These are phyloP conservation scores for Corchorus capsularis DNA, from an alignment of 345 rosid genomes.

Conservation along the genomic window DNA sequence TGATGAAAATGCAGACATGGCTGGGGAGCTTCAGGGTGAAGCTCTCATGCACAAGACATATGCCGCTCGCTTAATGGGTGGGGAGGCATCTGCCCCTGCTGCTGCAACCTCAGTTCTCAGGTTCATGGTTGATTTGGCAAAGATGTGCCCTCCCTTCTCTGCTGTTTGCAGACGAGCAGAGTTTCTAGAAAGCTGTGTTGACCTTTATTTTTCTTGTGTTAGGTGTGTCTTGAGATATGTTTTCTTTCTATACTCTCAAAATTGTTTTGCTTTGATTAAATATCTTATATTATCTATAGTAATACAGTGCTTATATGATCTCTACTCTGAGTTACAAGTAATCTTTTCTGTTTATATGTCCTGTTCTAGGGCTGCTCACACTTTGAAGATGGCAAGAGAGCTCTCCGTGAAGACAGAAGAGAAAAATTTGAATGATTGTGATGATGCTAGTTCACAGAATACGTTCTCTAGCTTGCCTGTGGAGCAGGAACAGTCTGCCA, in stretches of 20 bases:
- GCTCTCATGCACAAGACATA: slow-evolving; percentile 99
- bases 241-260: slow-evolving; percentile 21
- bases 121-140: slow-evolving; percentile 99
- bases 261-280: slow-evolving; percentile 21
- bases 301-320: slow-evolving; percentile 15
- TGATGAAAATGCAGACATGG: slow-evolving; percentile 86
- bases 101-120: slow-evolving; percentile 95
- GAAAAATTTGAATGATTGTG: slow-evolving; percentile 74
- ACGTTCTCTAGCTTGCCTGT: slow-evolving; percentile 82
- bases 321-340: slow-evolving; percentile 15
- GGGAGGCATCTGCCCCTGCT: slow-evolving; percentile 99
- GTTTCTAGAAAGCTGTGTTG: slow-evolving; percentile 87
- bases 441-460: slow-evolving; percentile 81
- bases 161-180: slow-evolving; percentile 91
- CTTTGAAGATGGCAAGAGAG: slow-evolving; percentile 81
- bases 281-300: slow-evolving; percentile 16
- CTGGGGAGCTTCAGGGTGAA: slow-evolving; percentile 99
- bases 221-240: slow-evolving; percentile 60
- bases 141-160: slow-evolving; percentile 95
- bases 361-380: slow-evolving; percentile 78
- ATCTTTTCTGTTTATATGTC: slow-evolving; percentile 5
- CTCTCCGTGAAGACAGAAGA: slow-evolving; percentile 77
- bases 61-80: slow-evolving; percentile 98
- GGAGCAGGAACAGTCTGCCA: slow-evolving; percentile 77
- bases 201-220: slow-evolving; percentile 93